These are phyloP conservation scores for Ormosia semicastrata DNA, from an alignment of 306 rosid genomes.

Conservation along the genomic window DNA sequence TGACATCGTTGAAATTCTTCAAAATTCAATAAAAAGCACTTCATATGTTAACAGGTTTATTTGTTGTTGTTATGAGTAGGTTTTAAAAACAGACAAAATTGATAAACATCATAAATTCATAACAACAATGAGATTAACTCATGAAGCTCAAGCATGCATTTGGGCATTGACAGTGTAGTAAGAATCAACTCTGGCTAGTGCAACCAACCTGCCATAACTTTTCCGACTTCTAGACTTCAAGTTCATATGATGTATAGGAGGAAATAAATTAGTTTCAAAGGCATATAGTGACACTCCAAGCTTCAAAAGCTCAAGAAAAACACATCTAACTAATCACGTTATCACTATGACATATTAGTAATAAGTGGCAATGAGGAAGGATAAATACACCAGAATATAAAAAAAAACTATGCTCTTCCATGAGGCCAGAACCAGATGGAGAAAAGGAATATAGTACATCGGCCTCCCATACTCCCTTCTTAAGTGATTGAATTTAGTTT, in stretches of 20 bases:
- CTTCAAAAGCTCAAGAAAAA: slow-evolving; percentile 7
- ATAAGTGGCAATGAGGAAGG: neutral
- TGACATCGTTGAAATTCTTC: neutral
- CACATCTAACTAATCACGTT: neutral
- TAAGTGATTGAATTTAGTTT: neutral
- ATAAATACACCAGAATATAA: neutral
- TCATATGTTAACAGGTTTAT: neutral
- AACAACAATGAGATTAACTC: neutral
- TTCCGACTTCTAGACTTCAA: neutral
- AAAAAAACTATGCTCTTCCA: neutral
- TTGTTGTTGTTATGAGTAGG: neutral
- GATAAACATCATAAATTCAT: neutral
- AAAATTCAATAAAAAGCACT: slow-evolving; percentile 11
- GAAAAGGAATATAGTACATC: neutral
- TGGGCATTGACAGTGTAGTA: neutral
- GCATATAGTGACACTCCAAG: neutral
- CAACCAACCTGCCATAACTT: neutral
- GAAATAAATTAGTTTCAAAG: neutral
- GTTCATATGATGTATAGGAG: neutral
- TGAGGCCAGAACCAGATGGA: neutral
- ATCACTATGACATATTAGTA: neutral
- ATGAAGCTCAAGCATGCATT: neutral
- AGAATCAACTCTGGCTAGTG: slow-evolving; percentile 2
- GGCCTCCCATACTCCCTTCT: neutral
- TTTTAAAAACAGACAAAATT: neutral